phyloP scores from a whole-genome alignment of 208 protist genomes.

The Acanthamoeba castellanii region DNA sequence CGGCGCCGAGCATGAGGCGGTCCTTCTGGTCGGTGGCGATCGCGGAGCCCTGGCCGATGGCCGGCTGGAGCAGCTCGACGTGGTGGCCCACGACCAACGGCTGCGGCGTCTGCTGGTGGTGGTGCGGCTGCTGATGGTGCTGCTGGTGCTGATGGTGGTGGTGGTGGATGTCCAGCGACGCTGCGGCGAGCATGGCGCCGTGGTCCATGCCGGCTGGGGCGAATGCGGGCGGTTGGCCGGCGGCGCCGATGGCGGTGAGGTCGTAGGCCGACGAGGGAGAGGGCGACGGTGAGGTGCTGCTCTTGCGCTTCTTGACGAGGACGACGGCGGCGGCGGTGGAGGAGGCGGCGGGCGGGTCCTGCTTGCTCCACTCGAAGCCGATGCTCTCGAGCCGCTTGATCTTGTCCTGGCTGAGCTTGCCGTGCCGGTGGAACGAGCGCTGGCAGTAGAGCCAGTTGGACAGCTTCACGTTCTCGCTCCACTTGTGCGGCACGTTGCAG shows the following conservation, averaged over 20 bases:
- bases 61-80: constrained; percentile 16
- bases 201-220: background rate
- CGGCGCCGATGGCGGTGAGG: background rate
- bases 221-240: background rate
- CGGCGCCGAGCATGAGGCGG: constrained; percentile 6
- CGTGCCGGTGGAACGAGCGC: constrained; percentile 65
- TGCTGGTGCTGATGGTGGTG: background rate
- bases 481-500: constrained; percentile 74
- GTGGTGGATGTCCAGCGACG: no score
- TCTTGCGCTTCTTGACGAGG: constrained; percentile 67
- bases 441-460: constrained; percentile 71
- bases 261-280: background rate
- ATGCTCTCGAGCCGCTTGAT: constrained; percentile 57
- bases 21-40: constrained; percentile 1
- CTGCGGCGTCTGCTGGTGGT: background rate
- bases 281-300: background rate
- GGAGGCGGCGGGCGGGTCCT: constrained; percentile 29
- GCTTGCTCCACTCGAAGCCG: constrained; percentile 73
- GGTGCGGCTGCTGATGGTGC: background rate
- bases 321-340: background rate
- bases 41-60: background rate
- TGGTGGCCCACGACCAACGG: background rate
- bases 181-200: no score
- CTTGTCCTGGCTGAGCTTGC: constrained; percentile 66
- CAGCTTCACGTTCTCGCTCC: constrained; percentile 71